Base-by-base conservation (phyloP, 2,329 filamentous ascomycete species). In the Cercospora sojina region DNA sequence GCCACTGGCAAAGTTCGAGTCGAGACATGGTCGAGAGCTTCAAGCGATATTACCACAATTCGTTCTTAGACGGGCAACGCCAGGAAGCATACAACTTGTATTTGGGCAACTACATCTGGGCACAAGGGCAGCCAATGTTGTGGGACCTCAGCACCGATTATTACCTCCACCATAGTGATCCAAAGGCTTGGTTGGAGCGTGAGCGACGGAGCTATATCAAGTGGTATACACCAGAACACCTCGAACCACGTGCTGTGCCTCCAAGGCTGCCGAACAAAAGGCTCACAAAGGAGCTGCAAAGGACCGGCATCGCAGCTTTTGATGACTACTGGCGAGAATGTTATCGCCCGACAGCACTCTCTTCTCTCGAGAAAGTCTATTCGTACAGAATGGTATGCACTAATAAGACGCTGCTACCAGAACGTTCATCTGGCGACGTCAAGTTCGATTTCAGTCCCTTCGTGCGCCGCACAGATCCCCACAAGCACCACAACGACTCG, bases 1-100 rank as follows among this genome's bases (percentile, higher is more conserved):
- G 98, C 72, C 94, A 98, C 77, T 99, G 95, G 95, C 96, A 93
- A 25, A 97, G 92, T 73, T 93, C 97, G 78, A 97, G 94, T 2
- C 87, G 95, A 71, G 95, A 99, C 78, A 98, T 99, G 94, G 93
- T 99, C 23, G 95, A 99, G 80, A 97, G 92, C 77, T 97, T 99
- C 83, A 99, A 98, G 79, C 88, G 95, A 29, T 99, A 98, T 78
- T 99, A 99, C 79, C 97, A 98, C 80, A 99, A 99, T 76, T 96
- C 94, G 0, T 99, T 99, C 77, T 86, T 99, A 8, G 95, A 99
- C 78, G 93, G 91, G n/a, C 95, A 99, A 77, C 88, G 95, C 32
- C 95, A 99, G 79, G 95, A 99, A 79, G 95, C 95, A 0, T 98
- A 98, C 79, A 99, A 99, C 72, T 83, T 99, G 9, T 99, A 99